Conservation (phyloP, 2,329 filamentous ascomycete genomes). For the Byssoonygena ceratinophila region DNA sequence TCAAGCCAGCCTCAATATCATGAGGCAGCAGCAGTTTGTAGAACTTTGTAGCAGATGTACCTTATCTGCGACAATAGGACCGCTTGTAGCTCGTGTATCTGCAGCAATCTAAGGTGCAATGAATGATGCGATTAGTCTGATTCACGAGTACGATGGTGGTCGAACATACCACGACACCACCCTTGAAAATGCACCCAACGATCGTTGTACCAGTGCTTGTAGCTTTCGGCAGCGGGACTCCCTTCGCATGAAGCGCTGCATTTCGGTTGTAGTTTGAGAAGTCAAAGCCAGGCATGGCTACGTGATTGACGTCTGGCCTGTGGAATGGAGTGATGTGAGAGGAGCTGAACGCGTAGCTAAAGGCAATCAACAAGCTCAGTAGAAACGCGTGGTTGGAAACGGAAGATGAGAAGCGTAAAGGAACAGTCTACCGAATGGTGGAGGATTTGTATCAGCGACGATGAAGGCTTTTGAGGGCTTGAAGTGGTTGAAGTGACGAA, state of each 20-base stretch:
- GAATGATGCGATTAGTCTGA: slow-evolving; percentile 19
- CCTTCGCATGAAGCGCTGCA: slow-evolving; percentile 83
- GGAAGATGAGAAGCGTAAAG: neutral
- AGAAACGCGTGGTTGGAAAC: no score
- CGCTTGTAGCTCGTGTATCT: slow-evolving; percentile 93
- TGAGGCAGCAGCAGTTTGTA: neutral
- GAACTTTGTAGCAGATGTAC: slow-evolving; percentile 34
- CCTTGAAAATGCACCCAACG: slow-evolving; percentile 92
- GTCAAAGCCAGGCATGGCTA: slow-evolving; percentile 88
- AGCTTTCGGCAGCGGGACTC: slow-evolving; percentile 89
- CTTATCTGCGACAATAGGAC: slow-evolving; percentile 98
- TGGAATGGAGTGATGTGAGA: slow-evolving; percentile 8
- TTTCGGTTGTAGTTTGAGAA: slow-evolving; percentile 99
- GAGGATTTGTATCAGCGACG: no score
- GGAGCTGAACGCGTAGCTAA: neutral
- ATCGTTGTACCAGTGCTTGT: slow-evolving; percentile 98
- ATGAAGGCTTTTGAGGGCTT: no score
- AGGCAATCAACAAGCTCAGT: no score
- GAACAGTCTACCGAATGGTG: no score
- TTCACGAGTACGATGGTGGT: slow-evolving; percentile 9
- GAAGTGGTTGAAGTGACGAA: slow-evolving; percentile 31
- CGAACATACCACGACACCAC: slow-evolving; percentile 74
- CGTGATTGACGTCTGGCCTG: slow-evolving; percentile 16
- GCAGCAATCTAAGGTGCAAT: slow-evolving; percentile 63
- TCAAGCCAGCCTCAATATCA: neutral